Base-by-base conservation (phyloP, 148 eudicot genomes). In the Fallopia convolvulus region DNA sequence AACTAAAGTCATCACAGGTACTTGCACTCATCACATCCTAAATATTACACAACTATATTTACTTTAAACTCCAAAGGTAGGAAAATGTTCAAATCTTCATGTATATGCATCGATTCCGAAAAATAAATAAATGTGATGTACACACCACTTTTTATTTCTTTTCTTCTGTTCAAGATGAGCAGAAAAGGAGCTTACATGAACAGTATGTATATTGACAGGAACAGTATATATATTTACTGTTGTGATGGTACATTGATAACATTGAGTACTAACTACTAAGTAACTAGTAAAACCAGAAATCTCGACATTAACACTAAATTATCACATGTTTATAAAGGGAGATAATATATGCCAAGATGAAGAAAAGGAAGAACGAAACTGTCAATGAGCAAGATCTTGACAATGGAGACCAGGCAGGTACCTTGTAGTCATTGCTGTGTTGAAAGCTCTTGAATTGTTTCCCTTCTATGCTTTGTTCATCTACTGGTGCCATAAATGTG, bases 331-430 rank as follows among this genome's bases (percentile, higher is more conserved):
- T 82, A 61, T 55, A 81, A 75, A 48, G 71, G 42, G 74, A 77
- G 77, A 83, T 33, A 75, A 72, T 79, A 74, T 77, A 84, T 65
- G 87, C 85, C 70, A 90, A 46, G 47, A 83, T 80, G 75, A 90
- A 68, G 77, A 82, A 70, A 53, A 85, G 72, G 49, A 90, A 76
- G n/a, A 89, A 73, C 47, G 86, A 47, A 41, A 85, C 77, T 84
- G 85, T 77, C 73, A 83, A 70, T 82, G 84, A 80, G 80, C 75
- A 50, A 79, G 76, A 79, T 85, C 83, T 91, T 78, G 85, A 83
- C 72, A 78, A 66, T 71, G 70, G 68, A 74, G 84, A 82, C 86
- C 83, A 78, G 78, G 83, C 89, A 88, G 88, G 88, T 92, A 92
- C 97, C 99, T 92, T 86, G 82, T 78, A 65, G 40, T 85, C 80